Conservation (phyloP, 2,329 filamentous ascomycete genomes). For the Colletotrichum somersetense region DNA sequence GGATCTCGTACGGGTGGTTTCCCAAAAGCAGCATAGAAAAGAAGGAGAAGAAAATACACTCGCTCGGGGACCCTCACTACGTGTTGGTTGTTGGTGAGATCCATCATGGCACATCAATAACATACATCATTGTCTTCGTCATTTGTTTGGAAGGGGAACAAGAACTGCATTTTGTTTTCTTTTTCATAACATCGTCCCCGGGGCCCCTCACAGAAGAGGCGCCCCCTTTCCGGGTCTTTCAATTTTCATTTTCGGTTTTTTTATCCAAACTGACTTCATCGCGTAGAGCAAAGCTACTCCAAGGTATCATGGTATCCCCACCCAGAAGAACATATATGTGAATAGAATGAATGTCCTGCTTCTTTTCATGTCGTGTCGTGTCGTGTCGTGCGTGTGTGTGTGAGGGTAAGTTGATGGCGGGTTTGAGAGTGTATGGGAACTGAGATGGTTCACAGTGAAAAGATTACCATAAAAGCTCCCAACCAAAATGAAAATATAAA, state of each 20-base stretch:
- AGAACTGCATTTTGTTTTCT: background rate
- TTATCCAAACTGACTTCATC: background rate
- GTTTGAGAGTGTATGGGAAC: background rate
- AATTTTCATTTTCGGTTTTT: conserved; percentile 20
- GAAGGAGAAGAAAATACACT: background rate
- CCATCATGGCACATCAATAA: background rate
- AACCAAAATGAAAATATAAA: conserved; percentile 9
- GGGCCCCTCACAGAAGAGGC: background rate
- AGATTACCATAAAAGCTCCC: conserved; percentile 22
- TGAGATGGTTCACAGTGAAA: background rate
- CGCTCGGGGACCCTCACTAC: background rate
- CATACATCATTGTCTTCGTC: background rate
- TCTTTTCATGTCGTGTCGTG: background rate
- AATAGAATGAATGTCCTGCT: conserved; percentile 8
- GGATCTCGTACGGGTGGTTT: background rate
- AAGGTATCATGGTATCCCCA: conserved; percentile 36
- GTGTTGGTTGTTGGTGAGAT: too few relatives aligned
- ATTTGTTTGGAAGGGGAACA: background rate
- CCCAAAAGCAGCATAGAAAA: background rate
- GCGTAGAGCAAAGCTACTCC: conserved; percentile 11
- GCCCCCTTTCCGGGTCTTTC: conserved; percentile 1
- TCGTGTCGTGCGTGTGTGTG: conserved; percentile 12
- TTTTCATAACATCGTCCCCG: background rate
- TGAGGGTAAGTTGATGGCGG: background rate
- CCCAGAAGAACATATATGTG: conserved; percentile 5